Base-by-base conservation (phyloP, 2,329 filamentous ascomycete species). In the Trichothecium roseum region DNA sequence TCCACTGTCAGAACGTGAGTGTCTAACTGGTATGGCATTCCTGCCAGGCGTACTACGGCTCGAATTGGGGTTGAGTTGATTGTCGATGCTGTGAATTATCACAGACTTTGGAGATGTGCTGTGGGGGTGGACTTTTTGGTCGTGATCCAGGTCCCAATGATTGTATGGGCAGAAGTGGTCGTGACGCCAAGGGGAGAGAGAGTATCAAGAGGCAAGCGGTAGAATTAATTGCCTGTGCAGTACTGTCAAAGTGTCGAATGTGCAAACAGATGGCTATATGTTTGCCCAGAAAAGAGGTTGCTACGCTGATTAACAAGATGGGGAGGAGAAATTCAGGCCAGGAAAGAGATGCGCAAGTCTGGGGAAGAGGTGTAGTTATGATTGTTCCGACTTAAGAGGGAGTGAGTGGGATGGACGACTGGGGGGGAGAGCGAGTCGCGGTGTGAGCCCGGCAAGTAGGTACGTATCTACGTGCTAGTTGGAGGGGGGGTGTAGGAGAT, bases 1-100 rank as follows among this genome's bases (percentile, higher is more conserved):
- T 95, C 87, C 58, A 96, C 84, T 43, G 86, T 87, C 54, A 96
- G 71, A 56, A 96, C 84, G 52, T 89, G 84, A 41, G 82, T 81
- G 59, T 84, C 78, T 60, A 94, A 71, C 63, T 76, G 74, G 55
- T 84, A 78, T 64, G 86, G 85, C 89, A 96, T 96, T 34, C 41
- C 51, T 63, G 59, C 48, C 50, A 39, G 37, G 33, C 43, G 43
- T 40, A 44, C 46, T 52, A 56, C 58, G 32, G 35, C 20, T 62
- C 61, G 54, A 54, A 34, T 35, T 36, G 42, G n/a, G 26, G 36
- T 54, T 55, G 55, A 60, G 58, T 55, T 51, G 46, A 47, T 34
- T 44, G 45, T 41, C 42, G 28, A 40, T 40, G 35, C 6, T 24
- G 10, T 10, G 20, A 24, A 24, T 24, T 6, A 30, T 14, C n/a